A percentile compares a stretch with the other conserved stretches of the same genome.
Evolutionary conservation across 2,329 filamentous ascomycete species (phyloP).

Genomic region (Aspergillus puulaauensis): DNA sequence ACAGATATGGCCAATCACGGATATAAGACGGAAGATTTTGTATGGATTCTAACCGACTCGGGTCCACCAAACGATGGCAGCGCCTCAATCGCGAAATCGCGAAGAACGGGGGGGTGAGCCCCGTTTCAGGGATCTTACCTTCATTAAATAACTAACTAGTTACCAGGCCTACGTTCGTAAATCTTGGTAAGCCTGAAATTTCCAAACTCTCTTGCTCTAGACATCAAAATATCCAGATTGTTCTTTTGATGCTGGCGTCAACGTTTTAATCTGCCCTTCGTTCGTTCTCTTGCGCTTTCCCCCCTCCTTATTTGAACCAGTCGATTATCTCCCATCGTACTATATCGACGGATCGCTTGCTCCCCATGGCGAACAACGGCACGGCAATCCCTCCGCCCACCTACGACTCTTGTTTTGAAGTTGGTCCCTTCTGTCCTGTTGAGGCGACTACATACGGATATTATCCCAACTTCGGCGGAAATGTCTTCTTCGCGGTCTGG

Average conservation of each 20-base stretch:
- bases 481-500: conserved; percentile 53
- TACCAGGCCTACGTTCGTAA: background rate
- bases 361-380: background rate
- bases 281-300: background rate
- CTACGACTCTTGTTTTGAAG: conserved; percentile 32
- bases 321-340: background rate
- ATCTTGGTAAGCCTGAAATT: background rate
- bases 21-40: background rate
- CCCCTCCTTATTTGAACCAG: background rate
- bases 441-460: conserved; percentile 54
- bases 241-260: background rate
- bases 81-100: background rate
- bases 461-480: conserved; percentile 51
- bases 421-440: conserved; percentile 43
- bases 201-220: background rate
- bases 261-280: background rate
- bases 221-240: background rate
- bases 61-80: conserved; percentile 10
- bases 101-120: background rate
- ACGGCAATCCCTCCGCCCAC: background rate
- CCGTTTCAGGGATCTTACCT: background rate
- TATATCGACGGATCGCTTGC: background rate
- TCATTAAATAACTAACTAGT: too few species aligned
- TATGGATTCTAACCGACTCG: background rate
- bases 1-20: conserved; percentile 16